Evolutionary conservation across 1,284 basidiomycete species (phyloP).

Genomic region (Polyporus tsugae): DNA sequence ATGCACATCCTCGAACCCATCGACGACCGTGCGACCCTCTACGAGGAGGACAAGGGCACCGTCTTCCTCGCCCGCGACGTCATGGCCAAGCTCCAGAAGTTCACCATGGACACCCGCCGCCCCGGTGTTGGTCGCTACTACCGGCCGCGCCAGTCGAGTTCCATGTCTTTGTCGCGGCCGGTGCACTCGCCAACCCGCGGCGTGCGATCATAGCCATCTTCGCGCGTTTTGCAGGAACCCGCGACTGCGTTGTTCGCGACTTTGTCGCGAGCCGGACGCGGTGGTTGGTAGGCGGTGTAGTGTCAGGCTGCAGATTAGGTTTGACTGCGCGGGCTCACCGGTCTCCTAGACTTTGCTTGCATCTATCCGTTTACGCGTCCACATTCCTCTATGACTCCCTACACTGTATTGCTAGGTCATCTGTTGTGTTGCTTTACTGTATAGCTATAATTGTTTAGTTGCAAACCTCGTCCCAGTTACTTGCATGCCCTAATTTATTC

Average conservation of each 20-base stretch:
- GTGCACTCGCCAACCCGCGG: slow-evolving; percentile 6
- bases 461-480: not conserved
- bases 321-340: not conserved
- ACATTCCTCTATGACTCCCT: not conserved
- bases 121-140: slow-evolving; percentile 9
- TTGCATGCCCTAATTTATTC: slow-evolving; percentile 3
- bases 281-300: not conserved
- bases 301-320: not conserved
- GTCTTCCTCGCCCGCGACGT: slow-evolving; percentile 69
- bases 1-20: slow-evolving; percentile 64
- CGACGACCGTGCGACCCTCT: slow-evolving; percentile 55
- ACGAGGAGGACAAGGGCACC: slow-evolving; percentile 69
- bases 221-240: not conserved
- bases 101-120: slow-evolving; percentile 30
- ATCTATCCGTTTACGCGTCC: not conserved
- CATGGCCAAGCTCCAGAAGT: slow-evolving; percentile 57
- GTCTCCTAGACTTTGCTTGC: not conserved
- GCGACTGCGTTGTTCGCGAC: not conserved
- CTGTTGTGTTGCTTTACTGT: not conserved
- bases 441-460: slow-evolving; percentile 2
- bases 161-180: slow-evolving; percentile 9
- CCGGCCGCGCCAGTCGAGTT: slow-evolving; percentile 14
- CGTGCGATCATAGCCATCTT: slow-evolving; percentile 12
- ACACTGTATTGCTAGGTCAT: slow-evolving; percentile 5
- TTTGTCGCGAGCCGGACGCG: not conserved